phyloP scores from a whole-genome alignment of 257 asterid species.

The Linderniella brevidens region DNA sequence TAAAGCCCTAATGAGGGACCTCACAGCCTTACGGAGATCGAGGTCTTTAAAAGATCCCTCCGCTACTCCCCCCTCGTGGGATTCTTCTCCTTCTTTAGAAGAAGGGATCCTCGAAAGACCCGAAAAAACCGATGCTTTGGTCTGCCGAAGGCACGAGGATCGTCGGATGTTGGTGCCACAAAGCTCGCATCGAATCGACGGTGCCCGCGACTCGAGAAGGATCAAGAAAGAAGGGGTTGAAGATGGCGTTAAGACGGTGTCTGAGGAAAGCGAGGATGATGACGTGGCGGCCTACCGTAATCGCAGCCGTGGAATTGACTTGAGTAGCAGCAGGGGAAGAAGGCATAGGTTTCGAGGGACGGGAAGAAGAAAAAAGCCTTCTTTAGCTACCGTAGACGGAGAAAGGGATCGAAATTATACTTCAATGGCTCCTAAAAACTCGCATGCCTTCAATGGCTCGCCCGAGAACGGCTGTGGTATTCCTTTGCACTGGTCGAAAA shows the following conservation, averaged over 20 bases:
- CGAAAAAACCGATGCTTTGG: slow-evolving; percentile 30
- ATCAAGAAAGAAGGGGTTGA: slow-evolving; percentile 19
- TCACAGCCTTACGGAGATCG: slow-evolving; percentile 73
- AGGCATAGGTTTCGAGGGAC: slow-evolving; percentile 1
- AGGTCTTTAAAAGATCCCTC: slow-evolving; percentile 90
- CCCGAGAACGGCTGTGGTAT: slow-evolving; percentile 78
- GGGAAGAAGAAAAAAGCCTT: slow-evolving; percentile 5
- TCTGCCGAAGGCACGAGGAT: slow-evolving; percentile 37
- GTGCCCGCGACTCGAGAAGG: slow-evolving; percentile 15
- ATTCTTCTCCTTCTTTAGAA: slow-evolving; percentile 46
- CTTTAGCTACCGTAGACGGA: slow-evolving; percentile 16
- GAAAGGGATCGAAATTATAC: slow-evolving; percentile 42
- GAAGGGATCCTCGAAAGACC: slow-evolving; percentile 16
- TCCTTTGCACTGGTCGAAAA: slow-evolving; percentile 92
- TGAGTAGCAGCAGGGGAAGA: not conserved
- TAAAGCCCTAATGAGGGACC: slow-evolving; percentile 40
- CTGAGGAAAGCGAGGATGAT: slow-evolving; percentile 3
- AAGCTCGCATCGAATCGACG: slow-evolving; percentile 28
- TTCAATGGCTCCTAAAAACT: slow-evolving; percentile 91
- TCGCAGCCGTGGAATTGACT: not conserved
- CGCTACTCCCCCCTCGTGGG: slow-evolving; percentile 77
- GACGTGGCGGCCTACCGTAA: not conserved
- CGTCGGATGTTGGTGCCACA: slow-evolving; percentile 24
- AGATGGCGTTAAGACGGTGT: slow-evolving; percentile 16
- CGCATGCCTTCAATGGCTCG: slow-evolving; percentile 35